Conservation (phyloP, 2,329 filamentous ascomycete genomes). For the Colletotrichum plurivorum region DNA sequence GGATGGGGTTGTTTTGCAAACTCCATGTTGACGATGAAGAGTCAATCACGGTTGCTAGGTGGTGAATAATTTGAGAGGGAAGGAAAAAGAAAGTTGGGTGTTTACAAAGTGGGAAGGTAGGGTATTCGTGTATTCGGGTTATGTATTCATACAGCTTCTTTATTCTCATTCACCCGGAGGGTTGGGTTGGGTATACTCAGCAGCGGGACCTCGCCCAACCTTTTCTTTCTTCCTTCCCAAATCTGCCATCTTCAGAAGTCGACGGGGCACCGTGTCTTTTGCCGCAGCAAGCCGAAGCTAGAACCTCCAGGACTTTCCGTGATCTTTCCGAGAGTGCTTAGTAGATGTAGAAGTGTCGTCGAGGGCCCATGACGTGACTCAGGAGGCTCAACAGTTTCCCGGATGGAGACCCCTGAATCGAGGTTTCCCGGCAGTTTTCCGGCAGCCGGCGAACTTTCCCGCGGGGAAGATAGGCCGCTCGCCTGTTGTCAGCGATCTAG, state of each 20-base stretch:
- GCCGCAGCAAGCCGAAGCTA: constrained; percentile 14
- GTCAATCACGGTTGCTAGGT: background rate
- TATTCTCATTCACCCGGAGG: too few species aligned
- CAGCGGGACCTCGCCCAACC: background rate
- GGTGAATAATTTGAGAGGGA: too few species aligned
- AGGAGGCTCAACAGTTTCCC: background rate
- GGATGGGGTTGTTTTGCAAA: background rate
- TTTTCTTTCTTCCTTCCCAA: background rate
- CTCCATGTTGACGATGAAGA: background rate
- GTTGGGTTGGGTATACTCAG: too few species aligned
- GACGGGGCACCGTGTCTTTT: background rate
- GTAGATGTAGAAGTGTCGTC: background rate
- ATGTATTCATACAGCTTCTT: too few species aligned
- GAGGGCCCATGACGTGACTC: background rate
- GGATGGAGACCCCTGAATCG: background rate
- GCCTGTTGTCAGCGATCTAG: background rate
- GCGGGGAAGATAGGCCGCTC: constrained; percentile 17
- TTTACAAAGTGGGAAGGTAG: too few species aligned
- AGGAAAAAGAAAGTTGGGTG: too few species aligned
- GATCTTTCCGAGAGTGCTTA: background rate
- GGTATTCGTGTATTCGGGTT: too few species aligned
- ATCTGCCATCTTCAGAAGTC: background rate
- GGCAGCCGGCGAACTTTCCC: constrained; percentile 6
- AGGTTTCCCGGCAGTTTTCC: constrained; percentile 11
- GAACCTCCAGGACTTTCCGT: background rate